phyloP scores from a whole-genome alignment of 108 stramenopile genomes.

The Schizochytrium sp. region DNA sequence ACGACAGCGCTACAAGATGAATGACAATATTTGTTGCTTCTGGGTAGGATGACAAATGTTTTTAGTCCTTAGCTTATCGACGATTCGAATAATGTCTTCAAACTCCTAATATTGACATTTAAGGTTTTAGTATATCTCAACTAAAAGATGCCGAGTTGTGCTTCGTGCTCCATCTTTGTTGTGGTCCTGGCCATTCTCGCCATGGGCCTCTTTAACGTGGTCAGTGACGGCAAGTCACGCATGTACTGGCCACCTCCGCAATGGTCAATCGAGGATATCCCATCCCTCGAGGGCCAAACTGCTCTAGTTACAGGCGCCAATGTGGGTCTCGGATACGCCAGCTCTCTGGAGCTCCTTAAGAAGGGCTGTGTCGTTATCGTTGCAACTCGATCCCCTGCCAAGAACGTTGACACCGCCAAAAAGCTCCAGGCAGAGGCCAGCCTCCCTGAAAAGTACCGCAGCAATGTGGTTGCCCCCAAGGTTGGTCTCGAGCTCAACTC shows the following conservation, averaged over 20 bases:
- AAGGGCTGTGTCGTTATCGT: neutral
- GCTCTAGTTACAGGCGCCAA: constrained; percentile 58
- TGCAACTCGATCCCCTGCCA: neutral
- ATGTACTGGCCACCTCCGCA: constrained; percentile 41
- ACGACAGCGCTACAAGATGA: no score
- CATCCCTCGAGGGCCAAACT: constrained; percentile 22
- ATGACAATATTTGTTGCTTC: no score
- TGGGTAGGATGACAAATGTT: no score
- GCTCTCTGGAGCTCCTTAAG: constrained; percentile 27
- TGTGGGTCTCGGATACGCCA: constrained; percentile 48
- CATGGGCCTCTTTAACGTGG: neutral
- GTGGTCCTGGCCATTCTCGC: neutral
- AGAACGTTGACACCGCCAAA: neutral
- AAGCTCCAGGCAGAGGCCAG: neutral
- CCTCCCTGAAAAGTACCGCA: constrained; percentile 42
- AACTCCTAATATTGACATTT: no score
- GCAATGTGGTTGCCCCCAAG: constrained; percentile 17
- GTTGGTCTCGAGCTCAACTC: constrained; percentile 46
- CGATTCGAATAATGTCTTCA: no score
- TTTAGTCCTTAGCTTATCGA: no score
- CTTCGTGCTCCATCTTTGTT: neutral
- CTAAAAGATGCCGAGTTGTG: no score
- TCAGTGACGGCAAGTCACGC: constrained; percentile 1
- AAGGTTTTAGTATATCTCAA: no score
- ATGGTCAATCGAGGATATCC: constrained; percentile 44